Base-by-base conservation (phyloP, 2,329 filamentous ascomycete genomes). In the Ceratocystis huliohia region DNA sequence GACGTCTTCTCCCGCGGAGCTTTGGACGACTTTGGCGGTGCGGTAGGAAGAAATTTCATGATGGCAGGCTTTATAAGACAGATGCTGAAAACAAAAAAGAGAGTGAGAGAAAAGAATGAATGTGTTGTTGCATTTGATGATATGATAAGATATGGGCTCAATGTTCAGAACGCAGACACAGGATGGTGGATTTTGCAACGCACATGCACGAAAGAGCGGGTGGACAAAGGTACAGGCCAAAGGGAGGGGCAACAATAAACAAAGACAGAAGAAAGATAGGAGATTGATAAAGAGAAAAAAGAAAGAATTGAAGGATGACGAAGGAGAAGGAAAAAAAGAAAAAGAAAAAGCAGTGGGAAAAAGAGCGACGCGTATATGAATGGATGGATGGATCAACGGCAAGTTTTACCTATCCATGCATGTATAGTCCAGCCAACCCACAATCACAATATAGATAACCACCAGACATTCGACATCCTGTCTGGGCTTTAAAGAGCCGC, bases 201-300 rank as follows among this genome's bases (percentile, higher is more conserved):
- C 10, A 53, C 5, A 5, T 53, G 48, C 7, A 13, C 22, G 1
- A 25, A 25, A 53, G 37, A 41, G 37, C 37, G 13, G 37, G 37
- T 41, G 37, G 13, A 13, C 37, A 10, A 41, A 15, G 37, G 37
- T 15, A 41, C 37, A 41, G 3, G 37, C 37, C 37, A 41, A 41
- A 41, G 13, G 37, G 13, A 41, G 10, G 37, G 13, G 13, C 13
- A 41, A 13, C 37, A 15, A 15, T 78, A 2, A 77, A 80, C 30
- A 84, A 76, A 45, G 81, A 77, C 70, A 78, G 83, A 71, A 83
- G 84, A 28, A 80, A 75, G 72, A 13, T 50, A 5, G 46, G 46
- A 20, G 1, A 25, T 50, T 50, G 8, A 22, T 25, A 7, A 7
- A 79, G 33, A 64, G 33, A 15, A 33, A n/a, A n/a, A n/a, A 15